Evolutionary conservation across 352 stramenopile genomes (phyloP).

Genomic region (Phytophthora capsici): DNA sequence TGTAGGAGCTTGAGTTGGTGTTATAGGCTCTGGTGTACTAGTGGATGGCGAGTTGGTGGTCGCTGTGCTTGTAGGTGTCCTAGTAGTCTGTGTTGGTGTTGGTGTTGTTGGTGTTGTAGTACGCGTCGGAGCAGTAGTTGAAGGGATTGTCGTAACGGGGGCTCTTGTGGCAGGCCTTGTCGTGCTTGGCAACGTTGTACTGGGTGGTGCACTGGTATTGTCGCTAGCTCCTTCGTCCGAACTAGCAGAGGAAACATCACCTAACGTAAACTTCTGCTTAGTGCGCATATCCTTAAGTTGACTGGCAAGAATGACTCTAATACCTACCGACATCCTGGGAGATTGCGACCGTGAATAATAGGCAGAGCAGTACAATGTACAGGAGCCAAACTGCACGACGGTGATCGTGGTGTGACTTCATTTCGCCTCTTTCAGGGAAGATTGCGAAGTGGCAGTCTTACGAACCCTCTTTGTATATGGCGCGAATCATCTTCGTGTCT

Average conservation of each 20-base stretch:
- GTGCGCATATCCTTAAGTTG: not conserved
- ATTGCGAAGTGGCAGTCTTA: not conserved
- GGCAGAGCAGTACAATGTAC: not conserved
- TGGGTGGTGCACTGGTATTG: constrained; percentile 1
- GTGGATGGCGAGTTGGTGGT: not conserved
- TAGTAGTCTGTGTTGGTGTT: not conserved
- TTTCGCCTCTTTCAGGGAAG: not conserved
- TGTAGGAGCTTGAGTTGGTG: not conserved
- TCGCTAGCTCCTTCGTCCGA: constrained; percentile 5
- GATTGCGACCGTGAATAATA: not conserved
- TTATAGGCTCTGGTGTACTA: not conserved
- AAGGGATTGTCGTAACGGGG: not conserved
- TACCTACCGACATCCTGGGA: constrained; percentile 5
- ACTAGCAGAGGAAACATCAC: constrained; percentile 4
- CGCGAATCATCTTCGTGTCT: not conserved
- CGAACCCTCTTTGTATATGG: not conserved
- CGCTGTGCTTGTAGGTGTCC: not conserved
- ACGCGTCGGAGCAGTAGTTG: not conserved
- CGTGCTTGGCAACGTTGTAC: not conserved
- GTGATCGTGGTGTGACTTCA: not conserved
- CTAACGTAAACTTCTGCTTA: not conserved
- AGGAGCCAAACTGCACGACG: not conserved
- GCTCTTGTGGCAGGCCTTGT: not conserved
- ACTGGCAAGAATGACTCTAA: not conserved
- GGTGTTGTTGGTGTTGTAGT: not conserved